Evolutionary conservation across 139 green algal genomes (phyloP), one percentile per base, ranked within the genome.

Genomic region (Chlorella sorokiniana): DNA sequence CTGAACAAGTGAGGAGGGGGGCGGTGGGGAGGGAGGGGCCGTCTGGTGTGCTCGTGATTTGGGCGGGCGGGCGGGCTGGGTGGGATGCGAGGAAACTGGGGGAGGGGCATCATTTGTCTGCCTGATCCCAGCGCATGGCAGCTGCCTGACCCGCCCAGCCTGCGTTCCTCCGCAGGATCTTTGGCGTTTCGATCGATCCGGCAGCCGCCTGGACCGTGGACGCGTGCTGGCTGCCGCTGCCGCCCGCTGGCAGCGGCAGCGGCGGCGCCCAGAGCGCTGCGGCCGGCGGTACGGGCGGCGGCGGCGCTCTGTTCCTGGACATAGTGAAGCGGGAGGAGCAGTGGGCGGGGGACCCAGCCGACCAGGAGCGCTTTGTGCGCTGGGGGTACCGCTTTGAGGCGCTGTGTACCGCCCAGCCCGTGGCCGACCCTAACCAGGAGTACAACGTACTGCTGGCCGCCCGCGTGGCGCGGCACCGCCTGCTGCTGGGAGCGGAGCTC

Each of bases 361-460:
- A 84, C 20, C 29, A 8, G 2, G 74, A 81, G 14, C 54, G 71
- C 33, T 86, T 86, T 40, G 37, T 33, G 20, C 42, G 44, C 40
- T 86, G 81, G 81, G 82, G 82, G 4, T 86, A 86, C 48, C 69
- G 51, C 10, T 86, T 86, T 86, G 82, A 86, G 37, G 82, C 82
- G 29, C 65, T 65, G 31, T 83, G 75, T 51, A 86, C 73, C 10
- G 64, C 75, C 40, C 72, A 76, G 35, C 8, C 35, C 0, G 77
- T 68, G 61, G 61, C 82, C 2, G 64, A 86, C 29, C 10, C 74
- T 10, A 63, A 51, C 23, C 70, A 25, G 0, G 82, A 86, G 75
- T 86, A 69, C 48, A 63, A 64, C 3, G 44, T 59, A 35, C 62
- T 86, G 33, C 23, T 86, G 35, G 45, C 69, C 37, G 61, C 37